Base-by-base conservation (phyloP, 1,139 yeast species). In the Geotrichum bryndzae region DNA sequence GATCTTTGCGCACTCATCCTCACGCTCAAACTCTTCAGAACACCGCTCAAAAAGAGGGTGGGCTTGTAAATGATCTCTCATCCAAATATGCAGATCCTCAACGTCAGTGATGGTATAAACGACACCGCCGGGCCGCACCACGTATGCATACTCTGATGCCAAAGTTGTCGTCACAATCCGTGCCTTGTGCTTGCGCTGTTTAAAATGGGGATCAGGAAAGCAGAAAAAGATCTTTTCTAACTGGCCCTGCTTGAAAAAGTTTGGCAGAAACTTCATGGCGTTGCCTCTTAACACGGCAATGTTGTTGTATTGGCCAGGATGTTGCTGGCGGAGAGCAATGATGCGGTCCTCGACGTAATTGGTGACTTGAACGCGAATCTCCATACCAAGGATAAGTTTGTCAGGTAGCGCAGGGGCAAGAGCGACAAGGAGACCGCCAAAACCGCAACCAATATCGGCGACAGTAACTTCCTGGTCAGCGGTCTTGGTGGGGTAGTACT, bases 141-240 rank as follows among this genome's bases (percentile, higher is more conserved):
- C 96, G 72, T 84, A 95, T 2, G 99, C 99, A 72, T 94, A 94
- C 74, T 94, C 99, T 46, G 95, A 84, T 63, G 91, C 80, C 65
- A 94, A 78, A 1, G 98, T 94, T 64, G 85, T 86, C 64, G 99
- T 92, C 67, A 94, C 84, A 70, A 94, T 94, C 79, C 99, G 83
- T 8, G 98, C 98, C 79, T 94, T 94, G 76, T 95, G 99, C 74
- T 94, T 94, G 70, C 99, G 83, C 74, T 90, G 96, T 73, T 94
- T 94, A 80, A 94, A 94, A 75, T 95, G 99, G 15, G 99, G 99
- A 76, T 94, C 99, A 23, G 99, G 99, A 82, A 94, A 94, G 76
- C 99, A 95, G 78, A 95, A 94, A 76, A 94, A 94, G 84, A 94
- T 89, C 79, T 94, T 94, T 51, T 87, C 84, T 60, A 94, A 79